These are phyloP conservation scores for Albatrellus ellisii DNA, from an alignment of 768 basidiomycete genomes.

Conservation along the genomic window DNA sequence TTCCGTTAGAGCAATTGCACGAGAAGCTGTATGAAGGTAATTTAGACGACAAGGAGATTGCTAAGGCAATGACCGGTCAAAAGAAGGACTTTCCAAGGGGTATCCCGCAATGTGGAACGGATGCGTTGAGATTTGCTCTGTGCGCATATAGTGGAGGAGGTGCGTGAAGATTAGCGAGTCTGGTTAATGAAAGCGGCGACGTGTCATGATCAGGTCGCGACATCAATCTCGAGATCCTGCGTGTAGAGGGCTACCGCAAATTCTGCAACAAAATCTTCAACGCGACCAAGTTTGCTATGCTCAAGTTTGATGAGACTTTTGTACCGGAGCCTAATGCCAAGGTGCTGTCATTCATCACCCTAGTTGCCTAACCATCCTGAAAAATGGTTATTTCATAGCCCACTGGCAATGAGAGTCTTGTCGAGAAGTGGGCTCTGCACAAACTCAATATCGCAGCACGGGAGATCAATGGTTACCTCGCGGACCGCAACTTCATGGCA, in stretches of 20 bases:
- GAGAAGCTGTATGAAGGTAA: slow-evolving; percentile 84
- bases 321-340: slow-evolving; percentile 57
- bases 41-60: slow-evolving; percentile 84
- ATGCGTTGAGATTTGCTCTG: slow-evolving; percentile 88
- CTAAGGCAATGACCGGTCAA: slow-evolving; percentile 86
- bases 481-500: slow-evolving; percentile 83
- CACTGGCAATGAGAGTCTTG: slow-evolving; percentile 81
- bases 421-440: slow-evolving; percentile 92
- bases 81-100: slow-evolving; percentile 99
- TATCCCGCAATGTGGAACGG: slow-evolving; percentile 97
- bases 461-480: slow-evolving; percentile 64
- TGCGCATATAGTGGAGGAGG: slow-evolving; percentile 91
- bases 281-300: slow-evolving; percentile 98
- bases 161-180: slow-evolving; percentile 18
- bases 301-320: slow-evolving; percentile 81
- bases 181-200: background rate
- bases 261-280: slow-evolving; percentile 99
- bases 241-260: slow-evolving; percentile 96
- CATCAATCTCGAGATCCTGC: slow-evolving; percentile 91
- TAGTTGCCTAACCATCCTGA: background rate
- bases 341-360: slow-evolving; percentile 28
- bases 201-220: slow-evolving; percentile 55
- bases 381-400: slow-evolving; percentile 32
- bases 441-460: slow-evolving; percentile 75
- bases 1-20: slow-evolving; percentile 68